Conservation (phyloP, 1,284 basidiomycete species). For the Phenoliferia sp. region DNA sequence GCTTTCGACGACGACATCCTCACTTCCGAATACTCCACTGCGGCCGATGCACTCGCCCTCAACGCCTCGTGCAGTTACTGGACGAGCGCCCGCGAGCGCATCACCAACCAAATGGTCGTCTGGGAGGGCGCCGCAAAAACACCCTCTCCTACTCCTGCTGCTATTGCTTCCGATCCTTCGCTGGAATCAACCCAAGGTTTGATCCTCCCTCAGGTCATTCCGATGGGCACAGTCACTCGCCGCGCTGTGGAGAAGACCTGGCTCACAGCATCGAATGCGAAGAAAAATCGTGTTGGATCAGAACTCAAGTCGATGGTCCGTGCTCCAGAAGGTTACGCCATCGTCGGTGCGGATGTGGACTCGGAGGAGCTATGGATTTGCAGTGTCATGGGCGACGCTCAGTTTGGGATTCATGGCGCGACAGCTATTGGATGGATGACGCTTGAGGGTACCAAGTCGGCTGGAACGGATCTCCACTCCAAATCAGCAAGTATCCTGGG, state of each 20-base stretch:
- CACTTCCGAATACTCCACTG: slow-evolving; percentile 56
- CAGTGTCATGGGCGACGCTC: slow-evolving; percentile 96
- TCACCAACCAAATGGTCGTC: slow-evolving; percentile 88
- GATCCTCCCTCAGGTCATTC: slow-evolving; percentile 92
- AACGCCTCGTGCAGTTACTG: slow-evolving; percentile 96
- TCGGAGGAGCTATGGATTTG: slow-evolving; percentile 99
- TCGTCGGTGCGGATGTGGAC: slow-evolving; percentile 98
- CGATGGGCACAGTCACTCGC: slow-evolving; percentile 97
- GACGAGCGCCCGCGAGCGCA: slow-evolving; percentile 89
- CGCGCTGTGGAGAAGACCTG: slow-evolving; percentile 97
- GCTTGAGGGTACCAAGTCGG: slow-evolving; percentile 93
- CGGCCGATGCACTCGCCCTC: slow-evolving; percentile 80
- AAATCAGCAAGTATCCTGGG: slow-evolving; percentile 93
- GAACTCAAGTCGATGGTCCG: slow-evolving; percentile 97
- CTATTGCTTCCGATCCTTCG: slow-evolving; percentile 30
- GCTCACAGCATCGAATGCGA: slow-evolving; percentile 97
- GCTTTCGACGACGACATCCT: slow-evolving; percentile 80
- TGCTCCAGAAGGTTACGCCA: slow-evolving; percentile 85
- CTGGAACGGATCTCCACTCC: slow-evolving; percentile 93
- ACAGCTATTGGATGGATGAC: slow-evolving; percentile 99
- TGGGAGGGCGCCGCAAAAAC: slow-evolving; percentile 56
- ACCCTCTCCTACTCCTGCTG: slow-evolving; percentile 7
- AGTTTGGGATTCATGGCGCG: slow-evolving; percentile 94
- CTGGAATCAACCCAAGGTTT: slow-evolving; percentile 66
- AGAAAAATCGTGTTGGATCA: slow-evolving; percentile 92